phyloP scores from a whole-genome alignment of 495 filamentous ascomycete genomes.

The Talaromyces proteolyticus region DNA sequence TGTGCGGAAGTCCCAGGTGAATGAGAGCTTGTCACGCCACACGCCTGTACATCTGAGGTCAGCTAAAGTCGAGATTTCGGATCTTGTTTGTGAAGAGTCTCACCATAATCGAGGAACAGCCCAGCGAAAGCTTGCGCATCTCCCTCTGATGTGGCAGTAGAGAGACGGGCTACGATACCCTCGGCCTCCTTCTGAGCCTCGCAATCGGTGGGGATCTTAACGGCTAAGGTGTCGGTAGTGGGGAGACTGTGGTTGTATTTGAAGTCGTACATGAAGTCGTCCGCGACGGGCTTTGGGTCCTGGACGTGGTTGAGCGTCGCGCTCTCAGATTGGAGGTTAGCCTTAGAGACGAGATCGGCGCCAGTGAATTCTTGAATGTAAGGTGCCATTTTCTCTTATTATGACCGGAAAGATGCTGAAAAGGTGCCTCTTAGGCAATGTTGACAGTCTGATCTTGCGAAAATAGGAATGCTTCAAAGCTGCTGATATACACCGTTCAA shows the following conservation, averaged over 20 bases:
- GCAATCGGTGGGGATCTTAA: conserved; percentile 13
- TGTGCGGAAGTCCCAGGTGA: conserved; percentile 20
- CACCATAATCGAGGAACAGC: conserved; percentile 17
- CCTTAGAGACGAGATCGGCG: too few relatives aligned
- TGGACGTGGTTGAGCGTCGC: too few relatives aligned
- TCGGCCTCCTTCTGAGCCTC: conserved; percentile 14
- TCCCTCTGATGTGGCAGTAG: too few relatives aligned
- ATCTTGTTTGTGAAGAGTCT: conserved; percentile 3
- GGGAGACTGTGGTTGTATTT: conserved; percentile 29
- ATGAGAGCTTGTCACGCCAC: conserved; percentile 20
- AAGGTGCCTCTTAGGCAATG: too few relatives aligned
- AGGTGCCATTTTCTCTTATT: too few relatives aligned
- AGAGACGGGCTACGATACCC: conserved; percentile 11
- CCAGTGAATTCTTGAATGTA: too few relatives aligned
- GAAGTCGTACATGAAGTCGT: conserved; percentile 20
- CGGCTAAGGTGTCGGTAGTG: conserved; percentile 10
- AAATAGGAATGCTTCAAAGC: too few relatives aligned
- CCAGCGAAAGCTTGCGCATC: conserved; percentile 15
- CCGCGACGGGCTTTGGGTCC: conserved; percentile 11
- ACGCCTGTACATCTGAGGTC: conserved; percentile 11
- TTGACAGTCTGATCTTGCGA: too few relatives aligned
- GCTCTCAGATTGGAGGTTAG: too few relatives aligned
- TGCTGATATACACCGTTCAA: too few relatives aligned
- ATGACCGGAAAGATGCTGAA: too few relatives aligned
- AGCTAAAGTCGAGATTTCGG: conserved; percentile 4